These are phyloP conservation scores for Lablab purpureus DNA, from an alignment of 306 rosid species.

Conservation along the genomic window DNA sequence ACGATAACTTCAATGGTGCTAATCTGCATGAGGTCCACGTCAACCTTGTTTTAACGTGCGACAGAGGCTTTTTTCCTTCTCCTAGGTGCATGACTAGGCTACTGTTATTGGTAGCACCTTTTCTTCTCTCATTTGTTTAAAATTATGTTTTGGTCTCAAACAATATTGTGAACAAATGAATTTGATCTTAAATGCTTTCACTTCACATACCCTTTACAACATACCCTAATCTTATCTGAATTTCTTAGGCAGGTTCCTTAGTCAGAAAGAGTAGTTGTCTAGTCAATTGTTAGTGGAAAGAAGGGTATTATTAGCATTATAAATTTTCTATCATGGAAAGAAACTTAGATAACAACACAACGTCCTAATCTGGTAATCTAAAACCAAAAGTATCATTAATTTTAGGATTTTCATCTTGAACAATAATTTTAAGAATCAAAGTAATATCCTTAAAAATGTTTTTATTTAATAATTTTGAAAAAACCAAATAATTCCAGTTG, in stretches of 20 bases:
- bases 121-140: too few species aligned
- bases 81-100: conserved; percentile 19
- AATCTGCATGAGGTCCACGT: conserved; percentile 9
- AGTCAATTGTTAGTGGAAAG: conserved; percentile 24
- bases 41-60: not conserved
- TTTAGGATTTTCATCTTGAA: too few species aligned
- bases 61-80: not conserved
- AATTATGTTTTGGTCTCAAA: too few species aligned
- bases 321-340: not conserved
- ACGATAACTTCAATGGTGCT: conserved; percentile 24
- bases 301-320: not conserved
- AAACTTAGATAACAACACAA: not conserved
- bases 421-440: too few species aligned
- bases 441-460: too few species aligned
- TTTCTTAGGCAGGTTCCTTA: not conserved
- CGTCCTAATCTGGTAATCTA: not conserved
- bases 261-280: conserved; percentile 6
- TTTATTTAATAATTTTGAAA: too few species aligned
- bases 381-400: too few species aligned
- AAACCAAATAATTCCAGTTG: too few species aligned
- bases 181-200: not conserved
- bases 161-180: too few species aligned
- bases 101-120: not conserved
- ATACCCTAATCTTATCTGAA: not conserved
- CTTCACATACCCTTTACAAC: not conserved